Conservation (phyloP, 129 eudicot species). For the Oenanthe sinensis region DNA sequence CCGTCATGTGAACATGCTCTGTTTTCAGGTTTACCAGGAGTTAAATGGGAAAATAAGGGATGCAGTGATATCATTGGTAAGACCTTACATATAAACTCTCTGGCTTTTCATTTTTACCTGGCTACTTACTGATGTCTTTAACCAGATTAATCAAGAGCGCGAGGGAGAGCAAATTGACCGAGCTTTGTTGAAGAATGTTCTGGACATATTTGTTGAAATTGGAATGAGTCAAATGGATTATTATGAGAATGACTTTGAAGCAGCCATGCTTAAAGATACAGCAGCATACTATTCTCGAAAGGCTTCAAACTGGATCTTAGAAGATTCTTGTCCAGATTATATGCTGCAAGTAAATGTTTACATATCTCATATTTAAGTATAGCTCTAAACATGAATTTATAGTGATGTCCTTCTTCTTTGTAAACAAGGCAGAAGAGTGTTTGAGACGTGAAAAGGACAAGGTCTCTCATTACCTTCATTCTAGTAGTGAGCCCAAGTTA, state of each 20-base stretch:
- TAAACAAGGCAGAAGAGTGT: conserved; percentile 71
- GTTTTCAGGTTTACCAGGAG: conserved; percentile 62
- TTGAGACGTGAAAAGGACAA: conserved; percentile 72
- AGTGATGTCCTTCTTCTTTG: conserved; percentile 1
- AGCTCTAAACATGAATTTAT: background rate
- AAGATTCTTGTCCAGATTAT: conserved; percentile 82
- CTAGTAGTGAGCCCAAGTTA: conserved; percentile 74
- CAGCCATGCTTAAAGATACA: conserved; percentile 62
- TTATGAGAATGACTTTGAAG: conserved; percentile 86
- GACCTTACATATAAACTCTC: conserved; percentile 4
- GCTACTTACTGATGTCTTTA: background rate
- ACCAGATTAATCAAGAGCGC: conserved; percentile 86
- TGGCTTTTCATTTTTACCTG: background rate
- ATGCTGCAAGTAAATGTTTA: conserved; percentile 48
- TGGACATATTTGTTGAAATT: conserved; percentile 90
- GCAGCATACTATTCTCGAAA: conserved; percentile 84
- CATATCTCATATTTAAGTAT: background rate
- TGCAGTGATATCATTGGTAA: conserved; percentile 96
- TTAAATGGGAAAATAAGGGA: conserved; percentile 72
- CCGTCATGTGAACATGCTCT: background rate
- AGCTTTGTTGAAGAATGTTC: conserved; percentile 81
- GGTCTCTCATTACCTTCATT: conserved; percentile 71
- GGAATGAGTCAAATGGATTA: conserved; percentile 89
- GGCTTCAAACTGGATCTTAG: conserved; percentile 85
- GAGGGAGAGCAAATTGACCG: conserved; percentile 97